Conservation (phyloP, 2,329 filamentous ascomycete species). For the Onygenales sp. region DNA sequence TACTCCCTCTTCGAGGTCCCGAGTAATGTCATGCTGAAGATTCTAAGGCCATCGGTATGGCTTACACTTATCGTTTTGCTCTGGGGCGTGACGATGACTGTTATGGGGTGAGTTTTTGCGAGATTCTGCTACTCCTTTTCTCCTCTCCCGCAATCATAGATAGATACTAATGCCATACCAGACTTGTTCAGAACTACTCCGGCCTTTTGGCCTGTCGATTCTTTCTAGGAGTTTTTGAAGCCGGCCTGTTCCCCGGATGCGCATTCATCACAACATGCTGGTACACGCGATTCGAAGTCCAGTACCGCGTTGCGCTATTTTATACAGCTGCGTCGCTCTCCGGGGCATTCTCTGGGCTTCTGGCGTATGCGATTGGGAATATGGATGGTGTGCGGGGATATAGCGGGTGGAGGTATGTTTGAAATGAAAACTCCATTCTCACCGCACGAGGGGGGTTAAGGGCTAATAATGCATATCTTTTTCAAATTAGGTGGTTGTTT, state of each 20-base stretch:
- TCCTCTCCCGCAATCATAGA: no score
- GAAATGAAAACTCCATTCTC: not conserved
- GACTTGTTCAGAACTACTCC: not conserved
- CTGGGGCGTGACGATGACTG: not conserved
- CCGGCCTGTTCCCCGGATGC: not conserved
- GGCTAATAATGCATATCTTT: not conserved
- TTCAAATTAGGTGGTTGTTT: not conserved
- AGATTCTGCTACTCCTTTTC: no score
- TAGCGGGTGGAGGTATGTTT: not conserved
- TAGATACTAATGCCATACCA: no score
- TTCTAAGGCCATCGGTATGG: not conserved
- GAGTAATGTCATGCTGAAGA: slow-evolving; percentile 1
- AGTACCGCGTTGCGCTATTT: not conserved
- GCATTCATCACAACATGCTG: slow-evolving; percentile 3
- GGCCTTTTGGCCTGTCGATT: not conserved
- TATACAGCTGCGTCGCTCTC: not conserved
- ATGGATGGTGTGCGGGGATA: not conserved
- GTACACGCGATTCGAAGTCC: slow-evolving; percentile 2
- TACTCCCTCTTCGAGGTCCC: not conserved
- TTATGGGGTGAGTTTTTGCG: not conserved
- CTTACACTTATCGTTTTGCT: not conserved
- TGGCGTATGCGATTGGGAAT: not conserved
- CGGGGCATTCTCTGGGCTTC: not conserved
- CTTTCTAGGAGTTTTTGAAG: not conserved
- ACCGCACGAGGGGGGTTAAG: not conserved